A percentile compares a stretch with the other conserved stretches of the same genome.
These are phyloP conservation scores for Plenodomus tracheiphilus DNA, from an alignment of 2,329 filamentous ascomycete genomes.

Conservation along the genomic window DNA sequence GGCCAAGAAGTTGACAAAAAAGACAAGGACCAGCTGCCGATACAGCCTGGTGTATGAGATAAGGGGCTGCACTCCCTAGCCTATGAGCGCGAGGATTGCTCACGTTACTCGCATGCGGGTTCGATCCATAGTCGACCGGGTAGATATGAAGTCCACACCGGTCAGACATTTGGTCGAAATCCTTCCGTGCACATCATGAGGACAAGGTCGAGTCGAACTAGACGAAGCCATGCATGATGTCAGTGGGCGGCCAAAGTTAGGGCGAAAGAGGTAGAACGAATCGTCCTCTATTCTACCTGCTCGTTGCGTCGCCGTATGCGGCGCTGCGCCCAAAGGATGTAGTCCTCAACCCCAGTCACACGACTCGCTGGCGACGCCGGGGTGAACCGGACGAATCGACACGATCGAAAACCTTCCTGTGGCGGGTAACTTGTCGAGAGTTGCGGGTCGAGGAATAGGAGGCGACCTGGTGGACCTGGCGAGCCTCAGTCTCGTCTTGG, in stretches of 20 bases:
- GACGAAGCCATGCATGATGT: background rate
- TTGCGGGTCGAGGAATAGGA: background rate
- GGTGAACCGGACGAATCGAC: background rate
- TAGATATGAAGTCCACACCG: no score
- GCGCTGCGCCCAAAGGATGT: no score
- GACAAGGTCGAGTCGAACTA: background rate
- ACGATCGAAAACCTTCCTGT: background rate
- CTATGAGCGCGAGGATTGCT: conserved; percentile 3
- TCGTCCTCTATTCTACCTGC: no score
- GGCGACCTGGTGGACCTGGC: conserved; percentile 1
- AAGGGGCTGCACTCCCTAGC: conserved; percentile 2
- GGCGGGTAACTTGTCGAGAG: background rate
- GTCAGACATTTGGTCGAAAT: no score
- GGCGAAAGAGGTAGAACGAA: background rate
- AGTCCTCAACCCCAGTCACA: no score
- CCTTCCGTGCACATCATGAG: no score
- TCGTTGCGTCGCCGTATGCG: no score
- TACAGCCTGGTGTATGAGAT: conserved; percentile 2
- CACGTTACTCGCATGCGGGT: conserved; percentile 1
- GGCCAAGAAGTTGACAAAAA: conserved; percentile 1
- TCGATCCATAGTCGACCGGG: background rate
- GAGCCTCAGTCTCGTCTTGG: background rate
- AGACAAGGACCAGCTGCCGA: conserved; percentile 1
- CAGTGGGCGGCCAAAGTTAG: background rate
- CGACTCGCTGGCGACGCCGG: no score